Evolutionary conservation across 805 yeast genomes (phyloP).

Genomic region (Candida yuanshanica): DNA sequence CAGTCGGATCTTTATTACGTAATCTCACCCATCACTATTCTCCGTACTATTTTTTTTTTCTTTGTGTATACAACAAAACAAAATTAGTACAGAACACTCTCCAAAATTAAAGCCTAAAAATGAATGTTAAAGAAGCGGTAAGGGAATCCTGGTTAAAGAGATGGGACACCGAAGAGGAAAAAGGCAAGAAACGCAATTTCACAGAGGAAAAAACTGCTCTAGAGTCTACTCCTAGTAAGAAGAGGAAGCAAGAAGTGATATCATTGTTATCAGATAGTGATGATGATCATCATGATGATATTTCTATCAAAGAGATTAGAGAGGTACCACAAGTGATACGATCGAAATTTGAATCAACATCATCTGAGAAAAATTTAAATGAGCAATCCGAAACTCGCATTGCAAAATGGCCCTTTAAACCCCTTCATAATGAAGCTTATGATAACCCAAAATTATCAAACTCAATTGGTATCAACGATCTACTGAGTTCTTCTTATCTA

Average conservation of each 20-base stretch:
- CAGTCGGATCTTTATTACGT: too few species aligned
- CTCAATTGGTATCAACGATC: conserved; percentile 24
- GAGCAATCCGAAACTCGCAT: too few species aligned
- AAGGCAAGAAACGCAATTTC: neutral
- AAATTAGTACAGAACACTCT: too few species aligned
- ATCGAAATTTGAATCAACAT: neutral
- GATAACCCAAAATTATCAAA: conserved; percentile 13
- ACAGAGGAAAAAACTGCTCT: neutral
- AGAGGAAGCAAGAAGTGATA: neutral
- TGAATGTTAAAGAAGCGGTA: conserved; percentile 12
- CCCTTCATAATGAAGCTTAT: conserved; percentile 16
- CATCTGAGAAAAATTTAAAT: neutral
- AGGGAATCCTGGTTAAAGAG: conserved; percentile 14
- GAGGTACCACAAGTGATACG: neutral
- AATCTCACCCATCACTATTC: too few species aligned
- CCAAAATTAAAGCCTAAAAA: too few species aligned
- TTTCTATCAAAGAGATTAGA: neutral
- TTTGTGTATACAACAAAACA: too few species aligned
- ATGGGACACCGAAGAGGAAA: neutral
- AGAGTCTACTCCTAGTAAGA: neutral
- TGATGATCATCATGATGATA: conserved; percentile 2
- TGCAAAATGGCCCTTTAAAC: conserved; percentile 15
- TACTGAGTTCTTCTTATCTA: conserved; percentile 30
- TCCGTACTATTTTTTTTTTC: too few species aligned
- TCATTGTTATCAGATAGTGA: conserved; percentile 6